Conservation (phyloP, 345 rosid species). For the Heritiera littoralis region DNA sequence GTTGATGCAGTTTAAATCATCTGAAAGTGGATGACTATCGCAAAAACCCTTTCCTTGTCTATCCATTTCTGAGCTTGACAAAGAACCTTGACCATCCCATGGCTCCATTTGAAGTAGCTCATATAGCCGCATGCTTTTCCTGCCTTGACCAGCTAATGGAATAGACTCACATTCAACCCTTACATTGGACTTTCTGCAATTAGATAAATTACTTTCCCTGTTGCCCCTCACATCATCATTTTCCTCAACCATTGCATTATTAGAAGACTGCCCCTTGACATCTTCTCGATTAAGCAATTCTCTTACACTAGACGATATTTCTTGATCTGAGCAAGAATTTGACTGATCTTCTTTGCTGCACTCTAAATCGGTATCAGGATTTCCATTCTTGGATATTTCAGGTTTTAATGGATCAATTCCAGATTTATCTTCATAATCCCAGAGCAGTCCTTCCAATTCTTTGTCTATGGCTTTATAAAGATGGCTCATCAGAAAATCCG, state of each 20-base stretch:
- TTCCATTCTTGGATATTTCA: constrained; percentile 30
- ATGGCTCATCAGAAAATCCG: constrained; percentile 87
- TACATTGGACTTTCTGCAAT: constrained; percentile 27
- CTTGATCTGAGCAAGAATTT: constrained; percentile 36
- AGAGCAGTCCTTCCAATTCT: constrained; percentile 88
- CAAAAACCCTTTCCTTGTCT: constrained; percentile 30
- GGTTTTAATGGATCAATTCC: constrained; percentile 38
- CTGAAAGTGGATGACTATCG: constrained; percentile 34
- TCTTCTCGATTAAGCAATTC: constrained; percentile 41
- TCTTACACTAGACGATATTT: constrained; percentile 32
- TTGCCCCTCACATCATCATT: constrained; percentile 35
- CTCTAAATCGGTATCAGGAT: constrained; percentile 28
- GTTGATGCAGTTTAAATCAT: constrained; percentile 29
- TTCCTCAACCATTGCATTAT: constrained; percentile 55
- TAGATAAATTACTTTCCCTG: constrained; percentile 27
- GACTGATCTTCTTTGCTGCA: constrained; percentile 33
- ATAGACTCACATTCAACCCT: constrained; percentile 37
- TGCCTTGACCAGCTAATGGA: constrained; percentile 53
- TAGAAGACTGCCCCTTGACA: constrained; percentile 36
- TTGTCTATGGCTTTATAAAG: constrained; percentile 82
- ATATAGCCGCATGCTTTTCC: constrained; percentile 77
- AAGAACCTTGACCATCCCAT: constrained; percentile 42
- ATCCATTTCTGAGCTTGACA: constrained; percentile 29
- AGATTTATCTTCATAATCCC: constrained; percentile 76
- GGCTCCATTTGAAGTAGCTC: constrained; percentile 86